Evolutionary conservation across 495 filamentous ascomycete species (phyloP), one percentile per base, ranked within the genome.

Genomic region (Neurospora tetraspora): DNA sequence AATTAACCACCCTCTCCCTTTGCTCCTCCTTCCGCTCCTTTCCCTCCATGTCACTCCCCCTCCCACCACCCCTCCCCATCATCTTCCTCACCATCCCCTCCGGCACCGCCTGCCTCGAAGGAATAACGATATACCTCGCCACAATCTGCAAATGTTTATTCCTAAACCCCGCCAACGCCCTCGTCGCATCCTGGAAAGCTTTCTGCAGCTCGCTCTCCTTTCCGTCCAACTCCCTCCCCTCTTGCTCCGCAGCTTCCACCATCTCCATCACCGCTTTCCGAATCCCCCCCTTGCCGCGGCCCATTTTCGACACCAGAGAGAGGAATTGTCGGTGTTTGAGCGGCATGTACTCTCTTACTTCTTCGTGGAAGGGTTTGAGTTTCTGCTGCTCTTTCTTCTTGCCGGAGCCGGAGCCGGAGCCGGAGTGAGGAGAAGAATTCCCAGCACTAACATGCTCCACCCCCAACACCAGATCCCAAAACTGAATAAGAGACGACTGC

Each of bases 271-370:
- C 73, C 16, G 31, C 75, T 5, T 39, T 75, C 1, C 74, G 71
- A 31, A 76, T 45, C 5, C 78, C 77, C 2, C 76, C 53, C 3
- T 18, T 36, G 1, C 53, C 75, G 0, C 71, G 71, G 16, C 69
- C 76, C 37, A 93, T 89, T 16, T 80, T 82, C n/a, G 86, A 87
- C 12, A 97, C 86, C 47, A 92, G 86, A 74, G 92, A 88, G 0
- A 99, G 83, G 80, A 99, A 97, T 12, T 86, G 86, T 3, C 92
- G 89, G 76, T 99, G 96, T 0, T 88, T 86, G 3, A 90, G 91
- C 1, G 95, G 95, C 95, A 99, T 99, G 79, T 98, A 99, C 5
- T 82, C 86, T 36, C 93, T 90, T 88, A 97, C 96, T 74, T 97
- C 95, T 73, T 91, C 86, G 74, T 97, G 94, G 83, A 98, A 99